Base-by-base conservation (phyloP, 148 eudicot genomes). In the Persicaria tinctoria region DNA sequence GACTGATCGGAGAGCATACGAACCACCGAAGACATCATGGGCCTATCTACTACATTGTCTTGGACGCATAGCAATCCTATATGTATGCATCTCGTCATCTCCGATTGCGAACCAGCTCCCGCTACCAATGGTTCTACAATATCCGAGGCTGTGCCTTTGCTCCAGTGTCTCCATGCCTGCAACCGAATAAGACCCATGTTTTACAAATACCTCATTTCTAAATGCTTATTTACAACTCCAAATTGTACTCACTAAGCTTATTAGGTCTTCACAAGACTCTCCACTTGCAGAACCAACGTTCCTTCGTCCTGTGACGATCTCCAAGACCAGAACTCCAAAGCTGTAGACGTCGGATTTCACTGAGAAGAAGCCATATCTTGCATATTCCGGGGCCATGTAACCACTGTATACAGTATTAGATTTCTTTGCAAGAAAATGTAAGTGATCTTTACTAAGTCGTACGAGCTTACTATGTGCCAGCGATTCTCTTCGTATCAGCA, bases 311-410 rank as follows among this genome's bases (percentile, higher is more conserved):
- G 80, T 80, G 7, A 87, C 38, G 8, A 89, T 84, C 70, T 89
- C 90, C 13, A 89, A 55, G 20, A 84, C 56, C 48, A 89, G 77
- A 9, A 84, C 81, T 0, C 87, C 93, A 4, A 85, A 87, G 82
- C 93, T 87, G 59, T 75, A 89, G 2, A 89, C 86, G 70, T 87
- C 89, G 0, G 83, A 77, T 73, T 87, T 89, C 5, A 73, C 74
- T 0, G 90, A 87, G 12, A 87, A 79, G 16, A 49, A 60, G 23
- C 86, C 87, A 10, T 70, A 55, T 70, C 75, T 80, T 64, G 81
- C 84, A 73, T 85, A 89, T 70, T 51, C 73, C 70, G 81, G 88
- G 49, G 88, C 73, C 86, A 86, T 86, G 46, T 86, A 88, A 6
- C 41, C 41, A 32, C 41, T 32, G 53, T 1, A 50, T 3, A 50